Base-by-base conservation (phyloP, 306 rosid genomes). In the Glycyrrhiza uralensis region DNA sequence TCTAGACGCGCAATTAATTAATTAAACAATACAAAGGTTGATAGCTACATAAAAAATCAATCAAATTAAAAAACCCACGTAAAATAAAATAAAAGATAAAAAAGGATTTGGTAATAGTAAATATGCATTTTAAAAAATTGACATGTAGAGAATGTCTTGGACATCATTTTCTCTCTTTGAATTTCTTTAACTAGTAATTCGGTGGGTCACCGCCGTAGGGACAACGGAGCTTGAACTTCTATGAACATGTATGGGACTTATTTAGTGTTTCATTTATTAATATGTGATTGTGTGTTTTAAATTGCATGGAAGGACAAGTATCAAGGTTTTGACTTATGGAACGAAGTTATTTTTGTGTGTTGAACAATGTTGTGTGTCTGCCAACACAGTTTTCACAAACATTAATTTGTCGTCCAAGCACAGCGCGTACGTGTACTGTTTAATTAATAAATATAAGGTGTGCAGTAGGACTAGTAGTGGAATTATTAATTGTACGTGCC, bases 241-340 rank as follows among this genome's bases (percentile, higher is more conserved):
- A 81, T 68, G 77, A 54, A 42, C 17, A 54, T 66, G 66, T n/a
- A n/a, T 44, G 56, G 41, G 59, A 54, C 44, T 78, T 68, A 56
- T 64, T 69, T 57, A 66, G 52, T 36, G 66, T 71, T 69, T 59
- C 62, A 56, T 80, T 81, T 68, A 81, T 71, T 75, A n/a, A 19
- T 24, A 51, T 68, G 58, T 41, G 39, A 47, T 64, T 38, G 63
- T 66, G 65, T 6, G 36, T 64, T 66, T 22, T 36, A 60, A 64
- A 57, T 71, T 18, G 46, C 46, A 18, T 45, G 84, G 83, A 71
- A 74, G 51, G 88, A 61, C 93, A 81, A 84, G 75, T 70, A 85
- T 86, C 91, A 83, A 85, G 84, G 88, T 72, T 90, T 93, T 88
- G 96, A 90, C 96, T 88, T 79, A 71, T 75, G 82, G 87, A 82